Evolutionary conservation across 805 yeast species (phyloP), one percentile per base, ranked within the genome.

Genomic region (Babjeviella inositovora): DNA sequence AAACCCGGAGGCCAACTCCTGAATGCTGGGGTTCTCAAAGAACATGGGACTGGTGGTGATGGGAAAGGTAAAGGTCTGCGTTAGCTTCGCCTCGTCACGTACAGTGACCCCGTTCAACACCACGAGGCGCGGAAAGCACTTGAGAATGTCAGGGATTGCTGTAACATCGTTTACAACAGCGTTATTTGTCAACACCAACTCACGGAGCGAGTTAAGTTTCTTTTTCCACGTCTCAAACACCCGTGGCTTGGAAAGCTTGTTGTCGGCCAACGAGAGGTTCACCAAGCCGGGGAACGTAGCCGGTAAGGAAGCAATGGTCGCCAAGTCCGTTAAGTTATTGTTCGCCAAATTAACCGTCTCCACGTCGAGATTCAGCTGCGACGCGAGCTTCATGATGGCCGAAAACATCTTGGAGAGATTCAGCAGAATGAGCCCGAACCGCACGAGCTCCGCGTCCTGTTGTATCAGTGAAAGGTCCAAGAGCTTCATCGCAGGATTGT

Each of bases 361-460:
- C 4, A 84, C 74, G 15, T 47, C 47, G n/a, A 55, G 30, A 26
- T 54, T 53, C 24, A 48, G 31, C 25, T 66, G 65, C 4, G 54
- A 48, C 1, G 93, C 93, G 6, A 87, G 47, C 41, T 75, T 79
- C 76, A 87, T 68, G 32, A 90, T 50, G 1, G 97, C 97, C 7
- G 82, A 76, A 44, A 87, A 82, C 62, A 84, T 73, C 45, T 87
- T 90, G 8, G 85, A 62, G 69, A 47, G 9, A 63, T 51, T 4
- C 70, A 50, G 9, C 66, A 62, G 30, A 84, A 70, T 24, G n/a
- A 81, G 53, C 0, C 93, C 93, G 29, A 60, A 61, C 11, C 59
- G 49, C 8, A 45, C 50, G 19, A 87, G 53, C 7, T 48, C 54
- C 15, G 63, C 73, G 41, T 81, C 97, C 18, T 58, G 58, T 27